Evolutionary conservation across 2,329 filamentous ascomycete species (phyloP).

Genomic region (Hymenoscyphus linearis): DNA sequence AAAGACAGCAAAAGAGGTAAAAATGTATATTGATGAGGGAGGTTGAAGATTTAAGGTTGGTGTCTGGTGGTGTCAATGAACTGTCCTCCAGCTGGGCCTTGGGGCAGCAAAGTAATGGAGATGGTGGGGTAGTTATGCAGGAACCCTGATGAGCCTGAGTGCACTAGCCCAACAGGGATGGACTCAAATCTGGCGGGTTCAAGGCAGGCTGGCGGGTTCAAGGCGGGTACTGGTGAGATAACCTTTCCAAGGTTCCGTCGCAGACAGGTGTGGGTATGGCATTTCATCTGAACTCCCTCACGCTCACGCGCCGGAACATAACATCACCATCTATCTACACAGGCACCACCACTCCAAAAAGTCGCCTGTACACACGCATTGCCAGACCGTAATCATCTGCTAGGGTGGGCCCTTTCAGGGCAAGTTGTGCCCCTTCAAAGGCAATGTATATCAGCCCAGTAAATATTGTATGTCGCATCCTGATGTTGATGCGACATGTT

Average conservation of each 20-base stretch:
- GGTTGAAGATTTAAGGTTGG: not conserved
- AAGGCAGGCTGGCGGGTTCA: no score
- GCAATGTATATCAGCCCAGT: conserved; percentile 17
- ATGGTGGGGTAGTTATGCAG: not conserved
- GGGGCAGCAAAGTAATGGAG: not conserved
- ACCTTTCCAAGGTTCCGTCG: no score
- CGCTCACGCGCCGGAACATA: not conserved
- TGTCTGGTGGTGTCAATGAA: not conserved
- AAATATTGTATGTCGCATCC: not conserved
- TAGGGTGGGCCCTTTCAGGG: conserved; percentile 27
- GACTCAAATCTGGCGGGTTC: no score
- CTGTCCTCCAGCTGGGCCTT: no score
- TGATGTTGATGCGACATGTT: not conserved
- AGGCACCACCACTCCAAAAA: not conserved
- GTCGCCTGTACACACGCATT: not conserved
- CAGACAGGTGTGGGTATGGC: no score
- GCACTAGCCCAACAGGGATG: not conserved
- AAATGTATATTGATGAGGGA: not conserved
- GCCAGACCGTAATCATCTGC: not conserved
- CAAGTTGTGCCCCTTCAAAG: conserved; percentile 21
- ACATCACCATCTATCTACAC: not conserved
- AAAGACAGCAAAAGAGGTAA: not conserved
- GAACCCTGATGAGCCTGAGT: not conserved
- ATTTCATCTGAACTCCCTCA: not conserved
- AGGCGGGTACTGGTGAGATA: not conserved